Conservation (phyloP, 2,329 filamentous ascomycete species). For the Colletotrichum acutatum region DNA sequence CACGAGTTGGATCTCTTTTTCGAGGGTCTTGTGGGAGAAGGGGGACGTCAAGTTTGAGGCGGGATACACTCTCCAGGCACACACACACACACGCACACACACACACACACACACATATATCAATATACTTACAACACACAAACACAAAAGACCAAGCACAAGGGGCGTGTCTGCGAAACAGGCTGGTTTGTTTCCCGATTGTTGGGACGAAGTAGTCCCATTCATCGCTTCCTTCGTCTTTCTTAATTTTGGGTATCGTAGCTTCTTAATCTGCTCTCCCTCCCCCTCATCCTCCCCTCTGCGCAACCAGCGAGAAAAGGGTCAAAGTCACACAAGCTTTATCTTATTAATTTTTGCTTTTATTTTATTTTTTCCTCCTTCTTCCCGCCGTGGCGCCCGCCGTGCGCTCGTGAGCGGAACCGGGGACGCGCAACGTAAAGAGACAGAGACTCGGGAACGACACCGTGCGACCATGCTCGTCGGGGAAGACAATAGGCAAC, state of each 20-base stretch:
- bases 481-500: not conserved
- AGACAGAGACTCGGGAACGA: conserved; percentile 21
- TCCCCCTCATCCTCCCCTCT: not conserved
- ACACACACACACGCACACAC: not conserved
- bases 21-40: not conserved
- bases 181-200: conserved; percentile 14
- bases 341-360: too few relatives aligned
- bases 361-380: not conserved
- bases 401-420: conserved; percentile 9
- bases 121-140: not conserved
- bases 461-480: conserved; percentile 18
- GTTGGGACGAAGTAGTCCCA: conserved; percentile 24
- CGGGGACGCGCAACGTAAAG: not conserved
- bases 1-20: not conserved
- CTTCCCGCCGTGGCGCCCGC: not conserved
- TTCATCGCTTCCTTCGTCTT: not conserved
- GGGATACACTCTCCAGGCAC: not conserved
- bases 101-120: too few relatives aligned
- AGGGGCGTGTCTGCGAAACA: conserved; percentile 14
- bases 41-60: not conserved
- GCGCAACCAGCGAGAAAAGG: not conserved
- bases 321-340: conserved; percentile 6
- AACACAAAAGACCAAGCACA: not conserved
- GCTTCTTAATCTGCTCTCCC: not conserved
- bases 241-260: not conserved